Conservation (phyloP, 2,329 filamentous ascomycete genomes). For the Hysterium pulicare region DNA sequence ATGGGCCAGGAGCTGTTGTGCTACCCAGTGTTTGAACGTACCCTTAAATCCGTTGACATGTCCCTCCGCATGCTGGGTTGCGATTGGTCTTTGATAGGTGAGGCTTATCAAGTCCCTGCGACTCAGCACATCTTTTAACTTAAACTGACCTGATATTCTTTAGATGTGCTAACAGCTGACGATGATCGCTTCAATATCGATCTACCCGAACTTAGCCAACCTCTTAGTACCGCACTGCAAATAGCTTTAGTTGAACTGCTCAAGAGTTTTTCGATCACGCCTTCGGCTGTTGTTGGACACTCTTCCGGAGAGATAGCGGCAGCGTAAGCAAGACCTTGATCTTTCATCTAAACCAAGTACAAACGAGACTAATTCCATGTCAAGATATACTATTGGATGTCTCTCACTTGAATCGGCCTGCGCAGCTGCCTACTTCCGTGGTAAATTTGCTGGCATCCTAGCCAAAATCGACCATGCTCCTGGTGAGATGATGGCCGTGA, state of each 20-base stretch:
- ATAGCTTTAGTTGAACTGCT: slow-evolving; percentile 6
- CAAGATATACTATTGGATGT: too few relatives aligned
- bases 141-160: too few relatives aligned
- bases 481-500: slow-evolving; percentile 32
- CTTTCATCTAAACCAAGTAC: neutral
- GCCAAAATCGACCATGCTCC: slow-evolving; percentile 16
- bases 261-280: neutral
- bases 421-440: neutral
- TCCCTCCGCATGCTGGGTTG: slow-evolving; percentile 13
- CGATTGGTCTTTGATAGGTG: slow-evolving; percentile 14
- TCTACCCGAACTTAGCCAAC: slow-evolving; percentile 8
- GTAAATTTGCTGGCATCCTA: slow-evolving; percentile 8
- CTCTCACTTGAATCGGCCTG: slow-evolving; percentile 13
- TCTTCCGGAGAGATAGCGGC: slow-evolving; percentile 9
- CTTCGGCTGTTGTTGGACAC: slow-evolving; percentile 6
- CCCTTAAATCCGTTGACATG: slow-evolving; percentile 9
- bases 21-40: slow-evolving; percentile 11
- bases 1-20: slow-evolving; percentile 22
- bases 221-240: slow-evolving; percentile 7
- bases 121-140: too few relatives aligned
- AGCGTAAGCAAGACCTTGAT: slow-evolving; percentile 7
- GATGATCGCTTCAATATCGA: slow-evolving; percentile 5
- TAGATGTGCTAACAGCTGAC: too few relatives aligned
- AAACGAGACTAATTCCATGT: too few relatives aligned
- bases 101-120: too few relatives aligned